Base-by-base conservation (phyloP, 495 filamentous ascomycete species). In the Hypoxylon cercidicola region DNA sequence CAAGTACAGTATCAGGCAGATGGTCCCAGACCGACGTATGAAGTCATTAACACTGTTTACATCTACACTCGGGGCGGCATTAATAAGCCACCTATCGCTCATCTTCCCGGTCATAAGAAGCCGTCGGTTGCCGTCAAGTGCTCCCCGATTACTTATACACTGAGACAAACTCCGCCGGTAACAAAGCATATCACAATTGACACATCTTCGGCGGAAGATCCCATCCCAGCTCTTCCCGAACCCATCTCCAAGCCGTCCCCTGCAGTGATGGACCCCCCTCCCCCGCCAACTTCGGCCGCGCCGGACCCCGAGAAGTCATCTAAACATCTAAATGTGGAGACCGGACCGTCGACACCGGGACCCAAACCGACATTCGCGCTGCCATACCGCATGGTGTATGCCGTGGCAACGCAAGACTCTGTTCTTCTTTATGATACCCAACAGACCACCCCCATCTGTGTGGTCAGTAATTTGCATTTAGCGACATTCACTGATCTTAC, bases 391-490 rank as follows among this genome's bases (percentile, higher is more conserved):
- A 90, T 98, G 74, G 87, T 98, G 0, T 99, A 98, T 78, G 95
- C 93, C 5, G 95, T 99, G 44, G 96, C 95, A 13, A 99, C 96
- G 0, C 93, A 97, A 72, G 96, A 99, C 74, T 90, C 96, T 0
- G 88, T 99, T n/a, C 77, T 97, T 34, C 83, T 99, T 25, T 98
- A 98, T 75, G 96, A 99, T 73, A 99, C 96, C 0, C 96, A 99
- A 70, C 96, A 99, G 68, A 87, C 92, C 61, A 95, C 92, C 2
- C 95, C 96, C 3, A 80, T 99, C 23, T 95, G 90, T 75, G 79
- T 97, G 15, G 93, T 98, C 18, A 97, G 92, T 84, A 99, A 99
- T 70, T 71, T 99, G 47, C 96, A 99, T 66, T 97, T 92, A 75
- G 93, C 96, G 6, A 97, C 93, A 0, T 99, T 99, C 69, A 98